These are phyloP conservation scores for Boletus rex-veris DNA, from an alignment of 768 basidiomycete species.

Conservation along the genomic window DNA sequence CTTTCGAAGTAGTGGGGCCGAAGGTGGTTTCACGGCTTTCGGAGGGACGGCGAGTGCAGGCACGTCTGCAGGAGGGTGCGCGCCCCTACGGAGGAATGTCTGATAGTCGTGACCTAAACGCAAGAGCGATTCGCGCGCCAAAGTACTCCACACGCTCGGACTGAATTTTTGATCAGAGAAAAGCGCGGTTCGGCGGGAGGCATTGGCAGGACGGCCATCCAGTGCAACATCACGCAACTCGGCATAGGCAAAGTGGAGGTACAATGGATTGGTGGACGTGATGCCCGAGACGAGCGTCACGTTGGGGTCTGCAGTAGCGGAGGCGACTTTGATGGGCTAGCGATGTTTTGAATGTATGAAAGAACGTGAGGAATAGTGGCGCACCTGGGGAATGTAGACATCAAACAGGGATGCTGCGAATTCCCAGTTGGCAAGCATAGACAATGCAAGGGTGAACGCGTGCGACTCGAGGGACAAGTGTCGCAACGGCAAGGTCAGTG, in stretches of 20 bases:
- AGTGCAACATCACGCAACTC: conserved; percentile 55
- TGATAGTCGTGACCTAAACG: conserved; percentile 70
- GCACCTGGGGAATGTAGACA: conserved; percentile 53
- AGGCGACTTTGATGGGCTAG: conserved; percentile 48
- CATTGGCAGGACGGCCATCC: conserved; percentile 39
- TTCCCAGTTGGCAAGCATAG: conserved; percentile 62
- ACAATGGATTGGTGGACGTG: conserved; percentile 47
- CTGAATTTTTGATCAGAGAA: conserved; percentile 68
- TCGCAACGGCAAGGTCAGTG: conserved; percentile 45
- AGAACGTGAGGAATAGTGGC: not conserved
- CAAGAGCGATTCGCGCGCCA: conserved; percentile 57
- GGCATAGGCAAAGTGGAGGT: conserved; percentile 62
- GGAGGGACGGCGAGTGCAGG: conserved; percentile 26
- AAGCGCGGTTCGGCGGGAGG: conserved; percentile 48
- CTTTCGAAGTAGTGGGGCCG: conserved; percentile 38
- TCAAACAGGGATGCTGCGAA: conserved; percentile 59
- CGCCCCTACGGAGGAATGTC: conserved; percentile 56
- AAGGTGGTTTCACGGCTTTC: conserved; percentile 29
- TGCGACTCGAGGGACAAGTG: conserved; percentile 45
- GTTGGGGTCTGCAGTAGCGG: conserved; percentile 47
- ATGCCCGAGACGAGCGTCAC: conserved; percentile 62
- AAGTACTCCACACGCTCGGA: conserved; percentile 59
- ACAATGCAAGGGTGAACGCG: conserved; percentile 48
- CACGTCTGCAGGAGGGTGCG: conserved; percentile 21
- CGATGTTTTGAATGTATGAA: conserved; percentile 1